A percentile compares a stretch with the other conserved stretches of the same genome.
Conservation (phyloP, 164 flowering plant genomes). For the Umbellularia californica region DNA sequence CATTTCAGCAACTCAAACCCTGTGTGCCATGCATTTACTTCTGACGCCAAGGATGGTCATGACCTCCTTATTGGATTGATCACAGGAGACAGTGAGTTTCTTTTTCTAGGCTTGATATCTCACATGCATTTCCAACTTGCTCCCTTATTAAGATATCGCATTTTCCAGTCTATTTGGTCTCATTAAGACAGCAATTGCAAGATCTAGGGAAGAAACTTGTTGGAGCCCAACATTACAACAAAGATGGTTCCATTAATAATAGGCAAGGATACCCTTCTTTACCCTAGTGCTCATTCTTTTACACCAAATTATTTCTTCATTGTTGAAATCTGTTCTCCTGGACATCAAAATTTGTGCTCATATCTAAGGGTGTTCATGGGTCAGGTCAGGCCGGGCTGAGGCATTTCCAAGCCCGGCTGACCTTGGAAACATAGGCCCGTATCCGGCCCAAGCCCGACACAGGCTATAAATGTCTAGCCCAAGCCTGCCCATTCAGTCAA, state of each 20-base stretch:
- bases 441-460: too few species aligned
- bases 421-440: too few species aligned
- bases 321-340: neutral
- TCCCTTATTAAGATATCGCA: conserved; percentile 1
- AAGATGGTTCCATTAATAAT: conserved; percentile 82
- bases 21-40: conserved; percentile 88
- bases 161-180: conserved; percentile 74
- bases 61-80: conserved; percentile 86
- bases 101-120: neutral
- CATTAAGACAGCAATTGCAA: conserved; percentile 88
- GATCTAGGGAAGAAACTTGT: conserved; percentile 93
- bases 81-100: conserved; percentile 84
- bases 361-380: too few species aligned
- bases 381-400: too few species aligned
- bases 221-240: conserved; percentile 94
- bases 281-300: neutral
- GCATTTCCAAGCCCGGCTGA: too few species aligned
- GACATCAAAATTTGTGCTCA: neutral
- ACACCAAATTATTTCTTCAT: neutral
- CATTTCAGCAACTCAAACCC: conserved; percentile 90
- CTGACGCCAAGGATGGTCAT: conserved; percentile 92
- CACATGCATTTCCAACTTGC: neutral
- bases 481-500: too few species aligned
- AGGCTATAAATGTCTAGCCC: too few species aligned
- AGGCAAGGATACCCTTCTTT: conserved; percentile 41